Base-by-base conservation (phyloP, 1,284 basidiomycete species). In the Pseudozyma sp. region DNA sequence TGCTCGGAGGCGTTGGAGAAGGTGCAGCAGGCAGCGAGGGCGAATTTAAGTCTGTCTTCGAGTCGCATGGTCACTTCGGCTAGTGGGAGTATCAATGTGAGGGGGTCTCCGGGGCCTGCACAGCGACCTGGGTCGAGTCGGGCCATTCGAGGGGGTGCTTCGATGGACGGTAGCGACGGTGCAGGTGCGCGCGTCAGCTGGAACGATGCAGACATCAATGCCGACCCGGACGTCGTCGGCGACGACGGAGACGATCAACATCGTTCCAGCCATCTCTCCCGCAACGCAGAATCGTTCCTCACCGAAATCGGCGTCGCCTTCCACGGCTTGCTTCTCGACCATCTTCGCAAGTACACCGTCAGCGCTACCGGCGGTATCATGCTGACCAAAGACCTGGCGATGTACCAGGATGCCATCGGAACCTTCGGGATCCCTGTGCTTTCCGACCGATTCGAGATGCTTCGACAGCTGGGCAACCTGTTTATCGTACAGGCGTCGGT, bases 301-400 rank as follows among this genome's bases (percentile, higher is more conserved):
- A 94, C 92, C 0, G 97, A 99, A 85, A 89, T 99, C 42, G 97
- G 97, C 4, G 90, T 95, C 24, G 90, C 92, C 1, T 98, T 99
- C 87, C 96, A 99, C 80, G 90, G 95, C 60, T 87, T 97, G 13
- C 88, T 99, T 14, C 88, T 99, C 30, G 97, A 99, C 52, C 97
- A 99, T 83, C 87, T 98, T 60, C 92, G 92, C 81, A 98, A 94
- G 86, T 99, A 96, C 87, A 92, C 94, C 1, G 94, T 99, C 58
- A 97, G 92, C 79, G 94, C 94, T 0, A 94, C 94, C 0, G 97
- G 97, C 49, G 97, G 96, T 5, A 87, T 99, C 52, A 97, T 99
- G 93, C 90, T 99, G 42, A 96, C 96, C 24, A 98, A 98, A 86
- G 97, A 99, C 84, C 89, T 99, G 70, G 97, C 96, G 76, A 91